Evolutionary conservation across 163 green algal species (phyloP), one percentile per base, ranked within the genome.

Genomic region (Coccomyxa subellipsoidea): DNA sequence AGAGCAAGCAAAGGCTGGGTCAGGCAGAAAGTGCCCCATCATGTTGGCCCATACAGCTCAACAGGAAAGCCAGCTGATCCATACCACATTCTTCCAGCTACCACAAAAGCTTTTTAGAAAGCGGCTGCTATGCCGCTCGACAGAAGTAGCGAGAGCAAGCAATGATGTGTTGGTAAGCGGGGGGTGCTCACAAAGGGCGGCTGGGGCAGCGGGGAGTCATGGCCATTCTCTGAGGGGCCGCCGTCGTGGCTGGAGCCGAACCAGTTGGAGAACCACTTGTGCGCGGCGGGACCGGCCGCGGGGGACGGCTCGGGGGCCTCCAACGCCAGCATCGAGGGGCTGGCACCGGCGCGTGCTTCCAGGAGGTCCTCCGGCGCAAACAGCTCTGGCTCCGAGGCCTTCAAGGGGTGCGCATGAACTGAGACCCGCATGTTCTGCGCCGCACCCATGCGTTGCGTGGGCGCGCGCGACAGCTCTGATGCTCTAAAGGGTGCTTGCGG

Each of bases 301-400:
- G 38, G 76, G 80, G 71, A 38, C 69, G 54, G 40, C 53, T 36
- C 69, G 70, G 27, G 18, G 59, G 37, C 69, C 12, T 37, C 29
- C 47, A 59, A 18, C 5, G 47, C 47, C 47, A 59, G 47, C 3
- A 59, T 12, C 15, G 15, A 27, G 15, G 47, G 47, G 5, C 66
- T 23, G 5, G 66, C 29, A 9, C 66, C 66, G 29, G 66, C 66
- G 29, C 66, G 66, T 23, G 32, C 9, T 32, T 66, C 80, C 77
- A 92, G 72, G 38, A 92, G 76, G 21, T 92, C 88, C 39, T 88
- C 85, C 4, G 87, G 85, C 25, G 69, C 81, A 81, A 86, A 90
- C 71, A 91, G 79, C 84, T 90, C 88, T 32, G 87, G 89, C 71
- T 88, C 82, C 75, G 86, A 76, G 38, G 69, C 80, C 70, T 85